These are phyloP conservation scores for Pyrenophora teres DNA, from an alignment of 2,329 filamentous ascomycete species.

Conservation along the genomic window DNA sequence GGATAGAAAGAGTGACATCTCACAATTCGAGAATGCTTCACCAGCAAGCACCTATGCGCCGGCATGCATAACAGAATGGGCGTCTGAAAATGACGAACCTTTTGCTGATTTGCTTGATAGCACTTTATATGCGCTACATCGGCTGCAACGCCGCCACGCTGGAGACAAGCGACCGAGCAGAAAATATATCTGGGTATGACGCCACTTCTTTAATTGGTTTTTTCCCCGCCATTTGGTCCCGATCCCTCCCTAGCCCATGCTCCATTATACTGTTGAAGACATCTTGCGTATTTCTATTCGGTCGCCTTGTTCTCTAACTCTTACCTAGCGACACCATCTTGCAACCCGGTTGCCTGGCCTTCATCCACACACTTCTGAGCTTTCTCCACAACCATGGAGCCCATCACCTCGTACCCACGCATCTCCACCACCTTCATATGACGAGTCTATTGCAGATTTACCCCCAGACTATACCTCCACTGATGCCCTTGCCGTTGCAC, in stretches of 20 bases:
- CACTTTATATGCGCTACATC: conserved; percentile 35
- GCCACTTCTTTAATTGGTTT: conserved; percentile 32
- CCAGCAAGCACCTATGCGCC: conserved; percentile 20
- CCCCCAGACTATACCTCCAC: conserved; percentile 54
- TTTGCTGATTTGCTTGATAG: conserved; percentile 31
- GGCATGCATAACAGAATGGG: conserved; percentile 24
- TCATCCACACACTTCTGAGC: conserved; percentile 20
- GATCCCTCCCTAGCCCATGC: conserved; percentile 15
- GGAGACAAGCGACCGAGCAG: conserved; percentile 23
- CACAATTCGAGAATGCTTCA: conserved; percentile 10
- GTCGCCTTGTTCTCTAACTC: conserved; percentile 29
- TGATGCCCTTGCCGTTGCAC: conserved; percentile 48
- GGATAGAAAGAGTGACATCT: conserved; percentile 18
- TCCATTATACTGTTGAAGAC: conserved; percentile 6
- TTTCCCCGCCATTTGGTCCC: conserved; percentile 26
- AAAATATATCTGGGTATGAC: conserved; percentile 41
- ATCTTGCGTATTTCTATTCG: conserved; percentile 5
- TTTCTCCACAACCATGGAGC: conserved; percentile 35
- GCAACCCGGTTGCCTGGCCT: conserved; percentile 24
- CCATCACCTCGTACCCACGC: conserved; percentile 24
- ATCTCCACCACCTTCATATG: conserved; percentile 49
- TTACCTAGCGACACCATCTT: conserved; percentile 30
- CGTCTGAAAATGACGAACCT: conserved; percentile 32
- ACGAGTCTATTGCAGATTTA: conserved; percentile 50
- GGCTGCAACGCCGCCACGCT: conserved; percentile 35